Conservation (phyloP, 1,284 basidiomycete species). For the Fereydounia khargensis region DNA sequence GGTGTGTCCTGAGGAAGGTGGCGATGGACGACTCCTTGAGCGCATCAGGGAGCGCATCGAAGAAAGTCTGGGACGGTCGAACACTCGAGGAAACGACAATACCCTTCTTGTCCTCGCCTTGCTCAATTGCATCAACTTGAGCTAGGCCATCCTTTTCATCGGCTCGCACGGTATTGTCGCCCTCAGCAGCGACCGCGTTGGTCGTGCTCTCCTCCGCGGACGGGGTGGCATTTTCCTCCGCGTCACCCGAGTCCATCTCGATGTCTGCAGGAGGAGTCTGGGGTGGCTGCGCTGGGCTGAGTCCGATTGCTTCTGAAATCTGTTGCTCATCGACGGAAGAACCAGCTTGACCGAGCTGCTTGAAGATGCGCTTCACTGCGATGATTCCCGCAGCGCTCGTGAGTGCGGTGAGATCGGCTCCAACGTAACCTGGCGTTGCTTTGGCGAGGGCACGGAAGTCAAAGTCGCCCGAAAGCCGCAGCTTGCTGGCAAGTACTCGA, state of each 20-base stretch:
- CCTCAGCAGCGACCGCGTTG: no score
- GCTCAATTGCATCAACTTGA: background rate
- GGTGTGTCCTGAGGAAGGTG: constrained; percentile 81
- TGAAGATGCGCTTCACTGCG: constrained; percentile 92
- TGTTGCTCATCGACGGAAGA: constrained; percentile 1
- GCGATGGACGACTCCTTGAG: constrained; percentile 72
- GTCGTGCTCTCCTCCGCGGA: no score
- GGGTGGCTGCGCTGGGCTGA: constrained; percentile 2
- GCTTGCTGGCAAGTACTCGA: constrained; percentile 44
- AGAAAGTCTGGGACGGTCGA: constrained; percentile 28
- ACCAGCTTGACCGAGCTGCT: constrained; percentile 63
- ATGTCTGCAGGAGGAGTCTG: constrained; percentile 12
- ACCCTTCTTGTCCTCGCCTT: no score
- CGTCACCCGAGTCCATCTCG: constrained; percentile 19
- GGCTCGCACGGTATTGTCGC: no score
- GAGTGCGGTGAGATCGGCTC: constrained; percentile 85
- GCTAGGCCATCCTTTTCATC: background rate
- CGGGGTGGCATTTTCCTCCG: constrained; percentile 5
- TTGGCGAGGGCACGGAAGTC: constrained; percentile 80
- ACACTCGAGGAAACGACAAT: constrained; percentile 6
- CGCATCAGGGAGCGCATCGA: constrained; percentile 51
- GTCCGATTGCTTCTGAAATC: constrained; percentile 21
- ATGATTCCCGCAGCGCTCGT: constrained; percentile 92
- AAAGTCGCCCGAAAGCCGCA: constrained; percentile 69
- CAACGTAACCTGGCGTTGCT: constrained; percentile 93